phyloP scores from a whole-genome alignment of 345 rosid genomes.

The Brassica cretica region DNA sequence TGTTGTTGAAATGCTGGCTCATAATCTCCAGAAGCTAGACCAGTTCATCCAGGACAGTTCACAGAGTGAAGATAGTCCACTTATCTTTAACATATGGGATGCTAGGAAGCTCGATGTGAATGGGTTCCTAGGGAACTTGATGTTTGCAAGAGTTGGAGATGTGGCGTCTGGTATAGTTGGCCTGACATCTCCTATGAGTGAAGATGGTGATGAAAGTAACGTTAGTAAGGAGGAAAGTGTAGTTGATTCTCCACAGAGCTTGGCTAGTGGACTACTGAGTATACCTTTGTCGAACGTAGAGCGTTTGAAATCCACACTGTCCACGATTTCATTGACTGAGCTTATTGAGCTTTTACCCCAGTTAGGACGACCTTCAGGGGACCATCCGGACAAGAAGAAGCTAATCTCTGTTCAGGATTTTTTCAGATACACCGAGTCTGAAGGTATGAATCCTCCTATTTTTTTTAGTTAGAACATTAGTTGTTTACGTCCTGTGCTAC shows the following conservation, averaged over 20 bases:
- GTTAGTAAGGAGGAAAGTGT: constrained; percentile 57
- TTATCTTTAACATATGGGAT: constrained; percentile 67
- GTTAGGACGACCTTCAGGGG: constrained; percentile 71
- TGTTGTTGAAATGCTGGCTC: constrained; percentile 55
- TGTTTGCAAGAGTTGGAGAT: constrained; percentile 91
- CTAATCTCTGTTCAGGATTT: constrained; percentile 94
- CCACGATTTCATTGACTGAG: constrained; percentile 76
- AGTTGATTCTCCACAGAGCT: constrained; percentile 60
- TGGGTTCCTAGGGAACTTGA: constrained; percentile 77
- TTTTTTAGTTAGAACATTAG: background rate
- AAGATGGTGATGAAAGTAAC: constrained; percentile 55
- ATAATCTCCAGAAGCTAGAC: constrained; percentile 70
- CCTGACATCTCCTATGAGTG: constrained; percentile 59
- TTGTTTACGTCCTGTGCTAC: background rate
- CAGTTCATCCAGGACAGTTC: constrained; percentile 47
- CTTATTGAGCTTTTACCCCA: constrained; percentile 86
- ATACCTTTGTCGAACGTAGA: constrained; percentile 91
- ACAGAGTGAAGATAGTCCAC: constrained; percentile 36
- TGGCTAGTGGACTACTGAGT: constrained; percentile 73
- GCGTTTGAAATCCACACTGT: constrained; percentile 80
- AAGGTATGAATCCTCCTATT: constrained; percentile 60
- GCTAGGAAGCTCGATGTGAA: constrained; percentile 73
- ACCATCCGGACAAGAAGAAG: constrained; percentile 94
- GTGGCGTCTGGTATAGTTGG: constrained; percentile 78
- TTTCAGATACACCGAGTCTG: constrained; percentile 95